Evolutionary conservation across 768 basidiomycete genomes (phyloP).

Genomic region (Hericium coralloides): DNA sequence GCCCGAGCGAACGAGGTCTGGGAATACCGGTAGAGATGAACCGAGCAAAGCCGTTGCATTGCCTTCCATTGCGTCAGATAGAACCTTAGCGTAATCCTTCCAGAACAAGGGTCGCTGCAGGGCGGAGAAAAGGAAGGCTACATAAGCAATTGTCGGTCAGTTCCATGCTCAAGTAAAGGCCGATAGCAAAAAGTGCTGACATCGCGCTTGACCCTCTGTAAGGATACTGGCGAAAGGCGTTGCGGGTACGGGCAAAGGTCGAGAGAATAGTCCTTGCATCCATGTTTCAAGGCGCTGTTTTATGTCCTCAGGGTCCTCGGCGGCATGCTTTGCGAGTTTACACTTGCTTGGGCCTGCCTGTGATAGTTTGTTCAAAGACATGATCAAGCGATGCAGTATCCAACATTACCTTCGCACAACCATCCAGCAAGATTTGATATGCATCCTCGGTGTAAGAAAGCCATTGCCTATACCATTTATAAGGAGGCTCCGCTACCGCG

Average conservation of each 20-base stretch:
- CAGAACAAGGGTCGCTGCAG: background rate
- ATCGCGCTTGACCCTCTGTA: background rate
- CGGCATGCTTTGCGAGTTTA: slow-evolving; percentile 15
- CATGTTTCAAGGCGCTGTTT: slow-evolving; percentile 16
- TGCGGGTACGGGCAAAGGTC: slow-evolving; percentile 20
- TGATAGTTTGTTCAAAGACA: background rate
- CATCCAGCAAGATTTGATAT: slow-evolving; percentile 19
- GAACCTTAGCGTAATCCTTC: background rate
- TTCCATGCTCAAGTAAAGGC: background rate
- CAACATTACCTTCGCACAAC: slow-evolving; percentile 17
- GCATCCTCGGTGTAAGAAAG: slow-evolving; percentile 17
- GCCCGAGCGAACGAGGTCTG: slow-evolving; percentile 18
- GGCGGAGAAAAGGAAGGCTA: background rate
- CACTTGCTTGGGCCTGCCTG: slow-evolving; percentile 10
- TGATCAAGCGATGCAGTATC: background rate
- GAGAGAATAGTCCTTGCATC: slow-evolving; percentile 15
- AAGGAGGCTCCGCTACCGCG: background rate
- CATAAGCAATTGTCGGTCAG: background rate
- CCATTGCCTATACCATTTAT: slow-evolving; percentile 16
- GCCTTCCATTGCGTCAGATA: background rate
- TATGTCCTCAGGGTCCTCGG: slow-evolving; percentile 12
- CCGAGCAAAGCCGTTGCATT: background rate
- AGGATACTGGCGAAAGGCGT: slow-evolving; percentile 4
- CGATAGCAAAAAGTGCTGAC: background rate
- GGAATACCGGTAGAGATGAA: slow-evolving; percentile 5